Base-by-base conservation (phyloP, 2,329 filamentous ascomycete species). In the Sarocladium oryzae region DNA sequence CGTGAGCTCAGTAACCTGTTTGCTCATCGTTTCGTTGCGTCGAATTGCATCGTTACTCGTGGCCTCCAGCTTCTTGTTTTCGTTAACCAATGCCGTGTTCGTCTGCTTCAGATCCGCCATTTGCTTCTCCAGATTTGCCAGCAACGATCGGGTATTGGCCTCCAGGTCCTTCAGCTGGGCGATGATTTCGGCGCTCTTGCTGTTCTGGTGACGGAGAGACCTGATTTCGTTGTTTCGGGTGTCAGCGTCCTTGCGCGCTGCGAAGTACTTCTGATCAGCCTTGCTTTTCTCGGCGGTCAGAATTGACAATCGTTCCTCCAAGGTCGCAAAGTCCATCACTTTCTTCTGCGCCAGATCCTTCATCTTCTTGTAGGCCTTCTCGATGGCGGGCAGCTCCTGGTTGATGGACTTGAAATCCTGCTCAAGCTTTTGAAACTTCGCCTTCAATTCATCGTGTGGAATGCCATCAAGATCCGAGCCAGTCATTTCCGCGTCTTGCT, bases 221-320 rank as follows among this genome's bases (percentile, higher is more conserved):
- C 88, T 79, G 43, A 95, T 85, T 69, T 97, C 92, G 53, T 81
- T 77, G 53, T 90, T 86, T 49, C 89, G 80, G 40, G 87, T 85
- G 62, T 97, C 92, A 63, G 92, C 95, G 58, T 91, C 86, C 65
- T 96, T 96, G 76, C 95, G 90, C 8, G 91, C 89, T 1, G 88
- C 89, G 66, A 97, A 97, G 65, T 95, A 99, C 69, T 97, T 97
- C 63, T 97, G 92, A 62, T 99, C 93, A 1, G 92, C 92, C 68
- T 96, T 97, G 57, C 86, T 84, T 72, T 99, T 99, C 69, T 99
- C 90, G 0, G 89, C 88, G 36, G 81, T 82, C 18, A 95, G 72
- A 21, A 87, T 75, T 16, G 81, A 72, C 33, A 92, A 75, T 55
- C 86, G 87, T 52, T 96, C 90, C 69, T 97, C 91, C 63, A 89